Conservation (phyloP, 2,329 filamentous ascomycete species). For the Fusarium pseudograminearum region DNA sequence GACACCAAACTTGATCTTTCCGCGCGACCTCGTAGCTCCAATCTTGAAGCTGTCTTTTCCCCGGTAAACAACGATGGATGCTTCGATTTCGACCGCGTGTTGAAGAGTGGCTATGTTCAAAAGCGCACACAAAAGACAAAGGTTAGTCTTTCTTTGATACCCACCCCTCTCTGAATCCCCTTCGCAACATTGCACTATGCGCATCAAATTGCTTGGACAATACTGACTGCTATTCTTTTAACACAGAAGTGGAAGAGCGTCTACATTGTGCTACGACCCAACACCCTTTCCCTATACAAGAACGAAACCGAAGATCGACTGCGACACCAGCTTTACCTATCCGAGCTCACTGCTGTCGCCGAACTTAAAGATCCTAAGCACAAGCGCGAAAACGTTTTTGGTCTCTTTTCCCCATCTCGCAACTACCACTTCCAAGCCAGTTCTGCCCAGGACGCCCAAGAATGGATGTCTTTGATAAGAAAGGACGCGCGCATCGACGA, state of each 20-base stretch:
- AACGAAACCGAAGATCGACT: slow-evolving; percentile 90
- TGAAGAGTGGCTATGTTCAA: slow-evolving; percentile 87
- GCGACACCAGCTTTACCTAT: slow-evolving; percentile 86
- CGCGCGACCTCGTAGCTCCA: slow-evolving; percentile 45
- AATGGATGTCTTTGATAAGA: slow-evolving; percentile 88
- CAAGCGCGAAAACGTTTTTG: slow-evolving; percentile 88
- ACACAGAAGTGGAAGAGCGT: slow-evolving; percentile 87
- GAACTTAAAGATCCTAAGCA: slow-evolving; percentile 90
- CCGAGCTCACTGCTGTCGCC: slow-evolving; percentile 91
- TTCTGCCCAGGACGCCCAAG: slow-evolving; percentile 78
- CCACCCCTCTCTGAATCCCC: neutral
- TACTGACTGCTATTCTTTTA: slow-evolving; percentile 35
- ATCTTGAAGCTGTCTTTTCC: slow-evolving; percentile 75
- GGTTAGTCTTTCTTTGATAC: slow-evolving; percentile 61
- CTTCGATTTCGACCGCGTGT: slow-evolving; percentile 93
- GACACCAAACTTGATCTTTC: slow-evolving; percentile 33
- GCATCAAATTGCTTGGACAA: neutral
- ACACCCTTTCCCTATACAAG: slow-evolving; percentile 92
- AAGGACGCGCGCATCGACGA: slow-evolving; percentile 85
- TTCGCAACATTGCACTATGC: neutral
- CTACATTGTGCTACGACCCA: slow-evolving; percentile 90
- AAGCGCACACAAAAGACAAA: slow-evolving; percentile 96
- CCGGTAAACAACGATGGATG: slow-evolving; percentile 95
- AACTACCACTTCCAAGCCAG: slow-evolving; percentile 91
- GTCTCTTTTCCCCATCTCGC: slow-evolving; percentile 87